A percentile compares a stretch with the other conserved stretches of the same genome.
These are phyloP conservation scores for Colletotrichum sp. DNA, from an alignment of 2,329 filamentous ascomycete genomes.

Conservation along the genomic window DNA sequence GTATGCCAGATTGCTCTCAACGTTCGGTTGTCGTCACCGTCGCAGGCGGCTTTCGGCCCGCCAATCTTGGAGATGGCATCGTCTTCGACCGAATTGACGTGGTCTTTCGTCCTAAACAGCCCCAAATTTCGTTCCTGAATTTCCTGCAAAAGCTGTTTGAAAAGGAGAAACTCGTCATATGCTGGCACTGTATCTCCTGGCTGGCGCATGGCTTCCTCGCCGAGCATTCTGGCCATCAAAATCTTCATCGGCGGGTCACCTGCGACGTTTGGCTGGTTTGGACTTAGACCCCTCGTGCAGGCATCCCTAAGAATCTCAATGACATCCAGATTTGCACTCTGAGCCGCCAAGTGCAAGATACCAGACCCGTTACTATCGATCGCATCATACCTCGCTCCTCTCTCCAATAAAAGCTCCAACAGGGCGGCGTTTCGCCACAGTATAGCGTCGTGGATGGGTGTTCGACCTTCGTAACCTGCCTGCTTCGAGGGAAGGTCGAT, in stretches of 20 bases:
- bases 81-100: not conserved
- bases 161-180: not conserved
- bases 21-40: not conserved
- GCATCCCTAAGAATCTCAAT: not conserved
- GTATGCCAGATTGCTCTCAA: not conserved
- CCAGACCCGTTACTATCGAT: not conserved
- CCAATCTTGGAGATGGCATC: not conserved
- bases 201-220: not conserved
- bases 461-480: not conserved
- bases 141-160: not conserved
- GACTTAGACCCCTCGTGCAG: not conserved
- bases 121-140: not conserved
- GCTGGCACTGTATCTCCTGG: not conserved
- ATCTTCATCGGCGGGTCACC: constrained; percentile 6
- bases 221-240: not conserved
- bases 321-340: not conserved
- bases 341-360: not conserved
- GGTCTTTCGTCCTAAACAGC: not conserved
- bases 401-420: not conserved
- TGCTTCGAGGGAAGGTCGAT: not conserved
- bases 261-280: not conserved
- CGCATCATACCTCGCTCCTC: not conserved
- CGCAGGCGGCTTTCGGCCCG: not conserved
- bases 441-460: not conserved
- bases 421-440: not conserved